Base-by-base conservation (phyloP, 2,329 filamentous ascomycete genomes). In the Hypoxylon sp. region DNA sequence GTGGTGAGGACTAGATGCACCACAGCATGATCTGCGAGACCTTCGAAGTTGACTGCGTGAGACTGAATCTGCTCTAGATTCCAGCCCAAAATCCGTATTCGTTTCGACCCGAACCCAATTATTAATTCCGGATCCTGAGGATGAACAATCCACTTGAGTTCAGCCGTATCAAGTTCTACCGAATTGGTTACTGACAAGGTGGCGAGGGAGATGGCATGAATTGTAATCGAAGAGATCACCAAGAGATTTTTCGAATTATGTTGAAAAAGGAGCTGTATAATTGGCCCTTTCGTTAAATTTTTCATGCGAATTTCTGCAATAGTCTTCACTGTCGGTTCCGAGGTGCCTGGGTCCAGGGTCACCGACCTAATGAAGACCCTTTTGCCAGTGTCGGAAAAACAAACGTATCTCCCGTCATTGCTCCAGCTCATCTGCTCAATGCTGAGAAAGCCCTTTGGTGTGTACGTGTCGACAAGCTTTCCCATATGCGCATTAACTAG, bases 341-440 rank as follows among this genome's bases (percentile, higher is more conserved):
- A 29, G 25, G 16, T 16, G 1, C 9, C 14, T 11, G 5, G 3
- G 5, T 45, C n/a, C 5, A 30, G 7, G n/a, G 6, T 45, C 16
- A 74, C 53, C 9, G 61, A 57, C 27, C 59, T 56, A 19, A 73
- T 63, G 34, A 62, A 57, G 21, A 74, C 7, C 53, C 27, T 67
- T 58, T 68, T 71, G 25, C 61, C 61, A 5, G 58, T 55, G 54
- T 72, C 64, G 6, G 58, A 56, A 54, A 74, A 65, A 43, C 59
- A 61, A 11, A 69, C 9, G 37, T 53, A 62, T 6, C 57, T 27
- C 3, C 71, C 73, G 48, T 75, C 70, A 8, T 53, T 11, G 21
- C 72, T 75, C 68, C 72, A 75, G n/a, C 25, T 45, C 51, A 74
- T 63, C 16, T 74, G 51, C 53, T 73, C 71, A 43, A 75, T 72